Conservation (phyloP, 768 basidiomycete genomes). For the Russula brevipes region DNA sequence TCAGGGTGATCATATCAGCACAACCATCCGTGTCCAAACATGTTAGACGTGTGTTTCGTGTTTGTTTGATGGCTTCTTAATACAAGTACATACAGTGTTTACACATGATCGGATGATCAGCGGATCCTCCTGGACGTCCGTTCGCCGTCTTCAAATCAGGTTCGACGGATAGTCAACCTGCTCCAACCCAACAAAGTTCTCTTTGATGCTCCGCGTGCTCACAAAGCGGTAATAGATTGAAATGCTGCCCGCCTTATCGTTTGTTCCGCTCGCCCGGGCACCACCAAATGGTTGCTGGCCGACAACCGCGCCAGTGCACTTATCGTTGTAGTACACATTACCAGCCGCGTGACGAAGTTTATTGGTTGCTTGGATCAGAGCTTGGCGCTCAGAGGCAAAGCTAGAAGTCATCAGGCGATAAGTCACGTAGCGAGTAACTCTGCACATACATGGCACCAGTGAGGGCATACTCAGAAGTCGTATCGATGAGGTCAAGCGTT, state of each 20-base stretch:
- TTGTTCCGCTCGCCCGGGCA: slow-evolving; percentile 87
- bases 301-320: slow-evolving; percentile 96
- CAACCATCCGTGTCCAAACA: no score
- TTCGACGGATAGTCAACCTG: slow-evolving; percentile 87
- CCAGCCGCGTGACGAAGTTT: slow-evolving; percentile 87
- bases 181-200: slow-evolving; percentile 84
- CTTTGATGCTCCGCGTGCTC: slow-evolving; percentile 90
- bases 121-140: not conserved
- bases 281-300: slow-evolving; percentile 99
- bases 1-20: no score
- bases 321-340: slow-evolving; percentile 97
- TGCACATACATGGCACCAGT: slow-evolving; percentile 86
- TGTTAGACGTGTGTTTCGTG: no score
- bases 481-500: slow-evolving; percentile 82
- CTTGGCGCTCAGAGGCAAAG: slow-evolving; percentile 78
- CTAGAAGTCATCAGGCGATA: slow-evolving; percentile 36
- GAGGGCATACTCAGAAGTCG: slow-evolving; percentile 80
- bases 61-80: not conserved
- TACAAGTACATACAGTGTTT: not conserved
- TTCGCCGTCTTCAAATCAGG: slow-evolving; percentile 42
- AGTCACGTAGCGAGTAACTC: not conserved
- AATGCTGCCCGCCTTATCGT: slow-evolving; percentile 94
- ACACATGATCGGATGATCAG: no score
- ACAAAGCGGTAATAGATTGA: slow-evolving; percentile 76
- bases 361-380: slow-evolving; percentile 74